Percentiles rank a stretch among this genome's conserved stretches.
Conservation (phyloP, 106 monocot genomes). For the Dioscorea dumetorum region DNA sequence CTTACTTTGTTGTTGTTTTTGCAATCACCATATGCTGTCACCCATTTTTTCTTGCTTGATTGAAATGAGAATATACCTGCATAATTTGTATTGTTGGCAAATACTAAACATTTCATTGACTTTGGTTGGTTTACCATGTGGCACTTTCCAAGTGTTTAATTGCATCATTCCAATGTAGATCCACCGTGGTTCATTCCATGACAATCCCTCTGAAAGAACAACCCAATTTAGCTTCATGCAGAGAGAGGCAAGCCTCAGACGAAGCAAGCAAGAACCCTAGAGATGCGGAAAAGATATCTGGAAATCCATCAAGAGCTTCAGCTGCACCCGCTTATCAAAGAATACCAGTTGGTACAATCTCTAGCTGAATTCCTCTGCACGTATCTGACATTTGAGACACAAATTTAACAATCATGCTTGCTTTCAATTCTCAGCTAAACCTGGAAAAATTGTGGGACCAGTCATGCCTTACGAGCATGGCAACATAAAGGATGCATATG, state of each 20-base stretch:
- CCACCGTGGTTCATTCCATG: conserved; percentile 65
- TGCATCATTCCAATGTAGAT: conserved; percentile 20
- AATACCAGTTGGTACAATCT: conserved; percentile 33
- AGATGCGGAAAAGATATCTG: conserved; percentile 16
- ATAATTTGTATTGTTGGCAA: too few relatives aligned
- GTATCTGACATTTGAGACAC: neutral
- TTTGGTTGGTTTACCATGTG: too few relatives aligned
- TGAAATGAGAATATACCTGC: too few relatives aligned
- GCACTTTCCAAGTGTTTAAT: neutral
- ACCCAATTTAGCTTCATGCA: conserved; percentile 2
- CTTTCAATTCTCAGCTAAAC: conserved; percentile 39
- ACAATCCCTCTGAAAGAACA: conserved; percentile 59
- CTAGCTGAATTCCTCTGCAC: neutral
- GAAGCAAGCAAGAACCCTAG: conserved; percentile 21
- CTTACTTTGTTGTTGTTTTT: too few relatives aligned
- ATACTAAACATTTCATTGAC: too few relatives aligned
- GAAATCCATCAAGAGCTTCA: conserved; percentile 19
- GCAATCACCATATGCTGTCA: too few relatives aligned
- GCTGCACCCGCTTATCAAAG: conserved; percentile 17
- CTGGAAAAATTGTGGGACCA: conserved; percentile 68
- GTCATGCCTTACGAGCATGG: conserved; percentile 60
- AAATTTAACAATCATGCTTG: neutral
- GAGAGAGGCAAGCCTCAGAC: conserved; percentile 24
- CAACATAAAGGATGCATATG: conserved; percentile 36
- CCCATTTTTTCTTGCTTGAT: too few relatives aligned